phyloP scores from a whole-genome alignment of 1,284 basidiomycete genomes.

The Sparassis latifolia region DNA sequence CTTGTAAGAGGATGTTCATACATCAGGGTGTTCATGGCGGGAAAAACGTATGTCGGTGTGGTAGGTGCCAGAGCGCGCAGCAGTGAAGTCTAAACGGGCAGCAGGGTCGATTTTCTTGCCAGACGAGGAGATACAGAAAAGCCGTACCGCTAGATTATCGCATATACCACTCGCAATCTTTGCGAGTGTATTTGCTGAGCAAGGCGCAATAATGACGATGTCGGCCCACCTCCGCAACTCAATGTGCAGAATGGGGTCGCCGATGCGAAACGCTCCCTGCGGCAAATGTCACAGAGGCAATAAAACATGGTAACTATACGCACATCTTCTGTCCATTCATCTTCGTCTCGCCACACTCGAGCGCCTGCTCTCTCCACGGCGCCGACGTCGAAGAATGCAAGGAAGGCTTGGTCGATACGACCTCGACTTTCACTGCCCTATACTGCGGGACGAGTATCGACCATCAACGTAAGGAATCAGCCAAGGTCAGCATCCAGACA shows the following conservation, averaged over 20 bases:
- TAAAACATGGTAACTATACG: neutral
- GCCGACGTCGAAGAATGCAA: slow-evolving; percentile 68
- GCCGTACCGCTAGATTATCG: slow-evolving; percentile 81
- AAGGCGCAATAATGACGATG: slow-evolving; percentile 89
- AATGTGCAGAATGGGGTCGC: slow-evolving; percentile 94
- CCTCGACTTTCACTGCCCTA: slow-evolving; percentile 70
- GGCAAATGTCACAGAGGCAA: too few species aligned
- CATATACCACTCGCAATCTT: slow-evolving; percentile 88
- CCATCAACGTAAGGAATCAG: neutral
- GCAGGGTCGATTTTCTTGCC: neutral
- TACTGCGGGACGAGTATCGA: slow-evolving; percentile 48
- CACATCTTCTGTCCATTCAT: slow-evolving; percentile 76
- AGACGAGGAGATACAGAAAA: neutral
- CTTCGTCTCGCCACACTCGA: slow-evolving; percentile 82
- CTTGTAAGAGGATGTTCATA: slow-evolving; percentile 91
- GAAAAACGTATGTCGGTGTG: slow-evolving; percentile 86
- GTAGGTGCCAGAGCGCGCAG: slow-evolving; percentile 80
- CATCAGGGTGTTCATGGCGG: slow-evolving; percentile 99
- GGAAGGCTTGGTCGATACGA: slow-evolving; percentile 78
- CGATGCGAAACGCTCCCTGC: slow-evolving; percentile 59
- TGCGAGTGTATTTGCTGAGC: slow-evolving; percentile 91
- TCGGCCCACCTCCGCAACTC: slow-evolving; percentile 97
- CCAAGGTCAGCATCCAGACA: neutral
- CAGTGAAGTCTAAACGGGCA: slow-evolving; percentile 76
- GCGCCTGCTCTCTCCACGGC: slow-evolving; percentile 51